Evolutionary conservation across 2,329 filamentous ascomycete genomes (phyloP).

Genomic region (Xylariaceae sp.): DNA sequence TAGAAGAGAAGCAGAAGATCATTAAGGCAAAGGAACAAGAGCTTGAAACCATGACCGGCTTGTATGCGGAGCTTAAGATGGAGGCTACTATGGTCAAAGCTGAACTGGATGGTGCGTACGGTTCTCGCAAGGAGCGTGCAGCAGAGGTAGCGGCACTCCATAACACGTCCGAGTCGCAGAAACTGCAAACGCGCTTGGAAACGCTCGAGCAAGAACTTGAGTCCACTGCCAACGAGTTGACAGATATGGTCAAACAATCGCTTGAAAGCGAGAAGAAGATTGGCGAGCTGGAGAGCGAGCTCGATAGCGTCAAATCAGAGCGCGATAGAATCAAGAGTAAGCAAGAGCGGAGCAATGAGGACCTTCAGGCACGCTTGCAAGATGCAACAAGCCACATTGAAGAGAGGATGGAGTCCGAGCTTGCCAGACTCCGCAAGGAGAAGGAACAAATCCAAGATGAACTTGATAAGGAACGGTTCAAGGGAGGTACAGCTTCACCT

Average conservation of each 20-base stretch:
- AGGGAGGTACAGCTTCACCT: slow-evolving; percentile 25
- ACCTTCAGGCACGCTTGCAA: slow-evolving; percentile 24
- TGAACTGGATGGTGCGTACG: slow-evolving; percentile 60
- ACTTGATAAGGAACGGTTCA: slow-evolving; percentile 30
- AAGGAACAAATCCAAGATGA: slow-evolving; percentile 32
- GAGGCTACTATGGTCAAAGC: slow-evolving; percentile 58
- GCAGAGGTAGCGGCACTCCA: slow-evolving; percentile 52
- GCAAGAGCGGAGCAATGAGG: slow-evolving; percentile 23
- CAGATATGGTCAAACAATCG: slow-evolving; percentile 31
- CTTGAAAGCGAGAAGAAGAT: slow-evolving; percentile 34
- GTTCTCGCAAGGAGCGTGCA: slow-evolving; percentile 55
- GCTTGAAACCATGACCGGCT: slow-evolving; percentile 39
- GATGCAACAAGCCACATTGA: slow-evolving; percentile 25
- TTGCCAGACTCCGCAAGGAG: slow-evolving; percentile 27
- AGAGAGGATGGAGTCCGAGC: slow-evolving; percentile 24
- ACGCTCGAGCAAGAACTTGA: slow-evolving; percentile 65
- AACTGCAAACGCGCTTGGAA: slow-evolving; percentile 39
- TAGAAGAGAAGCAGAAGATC: slow-evolving; percentile 35
- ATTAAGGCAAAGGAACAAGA: slow-evolving; percentile 38
- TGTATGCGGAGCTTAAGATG: slow-evolving; percentile 58
- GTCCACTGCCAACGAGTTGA: slow-evolving; percentile 34
- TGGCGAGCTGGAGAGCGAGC: slow-evolving; percentile 29
- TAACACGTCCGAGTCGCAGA: slow-evolving; percentile 40
- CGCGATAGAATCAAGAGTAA: slow-evolving; percentile 24
- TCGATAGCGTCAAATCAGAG: slow-evolving; percentile 28